Base-by-base conservation (phyloP, 2,329 filamentous ascomycete species). In the Verticillium isaacii region DNA sequence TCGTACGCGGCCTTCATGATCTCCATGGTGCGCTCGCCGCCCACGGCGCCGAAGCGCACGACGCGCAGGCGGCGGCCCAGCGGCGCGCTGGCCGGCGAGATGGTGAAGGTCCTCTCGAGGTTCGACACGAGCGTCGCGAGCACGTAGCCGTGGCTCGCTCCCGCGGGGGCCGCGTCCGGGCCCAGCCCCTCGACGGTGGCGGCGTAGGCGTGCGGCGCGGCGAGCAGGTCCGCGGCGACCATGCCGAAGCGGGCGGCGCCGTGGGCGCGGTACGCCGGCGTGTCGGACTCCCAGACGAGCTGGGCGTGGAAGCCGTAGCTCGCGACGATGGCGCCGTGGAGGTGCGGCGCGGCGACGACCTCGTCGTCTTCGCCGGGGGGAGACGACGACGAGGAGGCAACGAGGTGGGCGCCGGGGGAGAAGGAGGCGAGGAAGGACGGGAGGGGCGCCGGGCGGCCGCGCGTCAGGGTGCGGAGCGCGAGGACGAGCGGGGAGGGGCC, bases 241-340 rank as follows among this genome's bases (percentile, higher is more conserved):
- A 97, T 92, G 61, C 88, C 84, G 76, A 98, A 98, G 23, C 94
- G 84, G 71, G 89, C 85, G 36, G 82, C 81, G 14, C 94, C 94
- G 69, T 90, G 88, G 66, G 86, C 85, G 64, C 94, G 89, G 74
- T 94, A 94, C 66, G 87, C 89, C 0, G 85, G 80, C 0, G 93
- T 96, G 74, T 98, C 94, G 74, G 91, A 95, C 77, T 97, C 93
- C 68, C 91, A 93, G 25, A 98, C 92, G 3, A 98, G 82, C 52
- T 89, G 88, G 34, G 93, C 91, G 71, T 98, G 94, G 70, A 98
- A 87, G 23, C 91, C 94, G 84, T 96, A 96, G 73, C 90, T 95
- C 55, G 89, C 89, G 2, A 98, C 93, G 25, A 97, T 92, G 29
- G 89, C 90, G 32, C 92, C 93, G 68, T 90, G 84, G 29, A 89